Conservation (phyloP, 495 filamentous ascomycete species). For the Corynascus novoguineensis region DNA sequence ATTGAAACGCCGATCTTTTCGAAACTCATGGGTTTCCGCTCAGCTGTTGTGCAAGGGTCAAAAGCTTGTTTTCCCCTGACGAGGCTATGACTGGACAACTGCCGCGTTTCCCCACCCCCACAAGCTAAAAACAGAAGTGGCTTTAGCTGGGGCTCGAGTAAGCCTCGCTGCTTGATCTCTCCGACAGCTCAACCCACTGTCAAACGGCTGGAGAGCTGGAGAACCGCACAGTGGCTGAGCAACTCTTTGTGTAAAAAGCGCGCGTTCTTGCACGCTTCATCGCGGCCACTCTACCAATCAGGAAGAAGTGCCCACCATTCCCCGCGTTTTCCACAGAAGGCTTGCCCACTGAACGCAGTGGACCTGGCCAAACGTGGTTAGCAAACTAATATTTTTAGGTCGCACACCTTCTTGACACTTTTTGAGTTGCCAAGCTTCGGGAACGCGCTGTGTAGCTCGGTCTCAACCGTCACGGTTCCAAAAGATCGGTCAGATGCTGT, state of each 20-base stretch:
- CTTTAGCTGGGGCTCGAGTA: not conserved
- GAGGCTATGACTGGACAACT: not conserved
- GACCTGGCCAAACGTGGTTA: not conserved
- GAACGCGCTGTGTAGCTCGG: not conserved
- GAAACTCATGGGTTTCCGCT: not conserved
- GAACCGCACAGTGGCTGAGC: not conserved
- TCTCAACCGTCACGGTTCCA: not conserved
- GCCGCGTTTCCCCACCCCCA: not conserved
- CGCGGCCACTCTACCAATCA: not conserved
- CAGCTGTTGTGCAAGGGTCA: not conserved
- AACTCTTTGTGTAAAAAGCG: not conserved
- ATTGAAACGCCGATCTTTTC: not conserved
- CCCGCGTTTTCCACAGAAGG: not conserved
- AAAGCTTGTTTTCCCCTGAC: not conserved
- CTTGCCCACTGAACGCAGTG: not conserved
- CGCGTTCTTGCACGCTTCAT: too few relatives aligned
- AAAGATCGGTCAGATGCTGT: not conserved
- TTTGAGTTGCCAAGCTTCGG: not conserved
- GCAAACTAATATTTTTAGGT: not conserved
- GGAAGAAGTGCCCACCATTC: not conserved
- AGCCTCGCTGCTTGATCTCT: not conserved
- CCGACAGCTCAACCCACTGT: not conserved
- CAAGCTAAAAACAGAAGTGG: constrained; percentile 1
- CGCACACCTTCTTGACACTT: not conserved
- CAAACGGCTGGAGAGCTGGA: not conserved